Percentiles rank a stretch among this genome's conserved stretches.
These are phyloP conservation scores for Anisodus tanguticus DNA, from an alignment of 257 asterid genomes.

Conservation along the genomic window DNA sequence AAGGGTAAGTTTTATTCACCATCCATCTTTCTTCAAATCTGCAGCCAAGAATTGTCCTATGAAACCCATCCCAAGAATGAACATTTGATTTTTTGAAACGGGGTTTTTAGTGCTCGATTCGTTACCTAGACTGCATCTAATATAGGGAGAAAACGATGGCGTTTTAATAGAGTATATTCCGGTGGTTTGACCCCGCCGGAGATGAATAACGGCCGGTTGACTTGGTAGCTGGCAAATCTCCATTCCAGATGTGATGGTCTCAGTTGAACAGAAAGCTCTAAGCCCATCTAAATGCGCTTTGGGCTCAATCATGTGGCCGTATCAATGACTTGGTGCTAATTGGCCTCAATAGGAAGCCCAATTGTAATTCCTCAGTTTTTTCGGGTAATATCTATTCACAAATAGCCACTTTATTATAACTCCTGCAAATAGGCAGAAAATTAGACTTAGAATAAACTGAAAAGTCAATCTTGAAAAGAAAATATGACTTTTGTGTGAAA, in stretches of 20 bases:
- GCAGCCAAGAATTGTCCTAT: constrained; percentile 81
- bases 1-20: constrained; percentile 42
- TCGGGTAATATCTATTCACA: no score
- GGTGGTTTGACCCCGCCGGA: constrained; percentile 33
- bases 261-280: not conserved
- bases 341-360: not conserved
- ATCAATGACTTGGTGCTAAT: not conserved
- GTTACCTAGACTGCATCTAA: constrained; percentile 44
- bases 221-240: constrained; percentile 39
- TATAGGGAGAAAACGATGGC: constrained; percentile 29
- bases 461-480: no score
- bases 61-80: constrained; percentile 89
- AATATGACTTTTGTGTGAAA: no score
- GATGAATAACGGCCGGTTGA: constrained; percentile 43
- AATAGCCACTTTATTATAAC: no score
- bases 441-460: no score
- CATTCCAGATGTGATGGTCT: constrained; percentile 35
- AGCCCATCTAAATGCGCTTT: constrained; percentile 25
- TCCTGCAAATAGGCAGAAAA: no score
- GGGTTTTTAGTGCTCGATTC: constrained; percentile 27
- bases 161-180: not conserved
- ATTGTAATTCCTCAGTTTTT: not conserved
- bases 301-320: not conserved
- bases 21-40: constrained; percentile 64
- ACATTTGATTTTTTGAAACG: constrained; percentile 53